Conservation (phyloP, 2,329 filamentous ascomycete species). For the Cladosporium sp. region DNA sequence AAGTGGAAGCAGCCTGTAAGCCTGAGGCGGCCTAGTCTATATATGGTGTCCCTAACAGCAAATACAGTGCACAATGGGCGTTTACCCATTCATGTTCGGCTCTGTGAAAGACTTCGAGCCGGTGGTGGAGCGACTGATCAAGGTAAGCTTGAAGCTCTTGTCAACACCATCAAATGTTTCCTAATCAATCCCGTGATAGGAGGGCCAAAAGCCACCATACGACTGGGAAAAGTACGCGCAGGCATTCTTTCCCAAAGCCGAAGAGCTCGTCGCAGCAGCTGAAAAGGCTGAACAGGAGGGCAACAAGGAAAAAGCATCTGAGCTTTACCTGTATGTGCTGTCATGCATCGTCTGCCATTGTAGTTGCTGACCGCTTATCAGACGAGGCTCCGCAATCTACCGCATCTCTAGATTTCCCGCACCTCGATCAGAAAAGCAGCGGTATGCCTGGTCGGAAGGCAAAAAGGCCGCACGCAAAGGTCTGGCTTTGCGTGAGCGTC, state of each 20-base stretch:
- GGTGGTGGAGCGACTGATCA: slow-evolving; percentile 60
- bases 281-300: slow-evolving; percentile 47
- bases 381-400: slow-evolving; percentile 67
- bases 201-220: slow-evolving; percentile 62
- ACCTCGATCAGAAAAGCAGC: slow-evolving; percentile 47
- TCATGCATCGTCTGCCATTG: background rate
- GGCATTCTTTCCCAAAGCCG: slow-evolving; percentile 57
- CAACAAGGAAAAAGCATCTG: slow-evolving; percentile 52
- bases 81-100: slow-evolving; percentile 62
- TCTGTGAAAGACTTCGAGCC: slow-evolving; percentile 64
- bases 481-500: slow-evolving; percentile 47
- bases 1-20: slow-evolving; percentile 68
- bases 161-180: background rate
- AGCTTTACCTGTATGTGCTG: slow-evolving; percentile 52
- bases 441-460: slow-evolving; percentile 61
- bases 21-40: background rate
- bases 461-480: slow-evolving; percentile 61
- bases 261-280: slow-evolving; percentile 52
- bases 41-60: background rate
- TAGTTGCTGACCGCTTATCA: slow-evolving; percentile 20
- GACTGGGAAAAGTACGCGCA: slow-evolving; percentile 60
- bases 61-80: slow-evolving; percentile 46
- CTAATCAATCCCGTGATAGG: slow-evolving; percentile 25
- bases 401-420: slow-evolving; percentile 68
- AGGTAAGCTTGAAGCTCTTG: slow-evolving; percentile 34